phyloP scores from a whole-genome alignment of 805 yeast species.

The Scheffersomyces coipomensis region DNA sequence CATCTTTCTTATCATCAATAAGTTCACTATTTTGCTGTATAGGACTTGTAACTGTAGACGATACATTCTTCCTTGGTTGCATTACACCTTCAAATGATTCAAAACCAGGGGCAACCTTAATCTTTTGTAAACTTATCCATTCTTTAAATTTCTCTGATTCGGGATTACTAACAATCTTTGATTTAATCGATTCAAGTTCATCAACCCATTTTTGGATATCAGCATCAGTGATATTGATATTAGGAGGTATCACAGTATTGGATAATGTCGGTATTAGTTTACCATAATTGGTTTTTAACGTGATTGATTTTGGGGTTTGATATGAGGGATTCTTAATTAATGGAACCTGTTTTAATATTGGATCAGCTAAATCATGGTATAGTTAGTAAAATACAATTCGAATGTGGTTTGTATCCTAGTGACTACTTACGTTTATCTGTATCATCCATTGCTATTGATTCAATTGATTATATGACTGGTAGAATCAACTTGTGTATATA shows the following conservation, averaged over 20 bases:
- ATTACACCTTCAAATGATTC: constrained; percentile 28
- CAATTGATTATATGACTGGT: no score
- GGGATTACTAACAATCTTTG: constrained; percentile 3
- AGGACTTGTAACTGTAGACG: not conserved
- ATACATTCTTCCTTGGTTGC: constrained; percentile 19
- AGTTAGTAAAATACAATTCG: no score
- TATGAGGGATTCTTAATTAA: constrained; percentile 51
- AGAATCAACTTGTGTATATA: no score
- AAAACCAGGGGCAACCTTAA: constrained; percentile 42
- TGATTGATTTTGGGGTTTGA: constrained; percentile 55
- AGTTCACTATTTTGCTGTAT: not conserved
- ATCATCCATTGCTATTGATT: constrained; percentile 15
- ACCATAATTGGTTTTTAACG: constrained; percentile 49
- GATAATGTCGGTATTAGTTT: constrained; percentile 34
- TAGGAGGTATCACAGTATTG: constrained; percentile 36
- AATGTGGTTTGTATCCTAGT: not conserved
- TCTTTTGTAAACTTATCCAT: constrained; percentile 31
- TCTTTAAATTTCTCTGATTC: constrained; percentile 16
- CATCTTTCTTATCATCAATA: not conserved
- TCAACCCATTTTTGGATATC: constrained; percentile 27
- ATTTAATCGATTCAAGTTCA: constrained; percentile 16
- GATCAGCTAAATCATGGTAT: constrained; percentile 38
- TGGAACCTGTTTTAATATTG: constrained; percentile 52
- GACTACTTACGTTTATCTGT: constrained; percentile 20
- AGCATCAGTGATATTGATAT: constrained; percentile 21